A percentile compares a stretch with the other conserved stretches of the same genome.
These are phyloP conservation scores for Miamiensis avidus DNA, from an alignment of 169 alveolate species.

Conservation along the genomic window DNA sequence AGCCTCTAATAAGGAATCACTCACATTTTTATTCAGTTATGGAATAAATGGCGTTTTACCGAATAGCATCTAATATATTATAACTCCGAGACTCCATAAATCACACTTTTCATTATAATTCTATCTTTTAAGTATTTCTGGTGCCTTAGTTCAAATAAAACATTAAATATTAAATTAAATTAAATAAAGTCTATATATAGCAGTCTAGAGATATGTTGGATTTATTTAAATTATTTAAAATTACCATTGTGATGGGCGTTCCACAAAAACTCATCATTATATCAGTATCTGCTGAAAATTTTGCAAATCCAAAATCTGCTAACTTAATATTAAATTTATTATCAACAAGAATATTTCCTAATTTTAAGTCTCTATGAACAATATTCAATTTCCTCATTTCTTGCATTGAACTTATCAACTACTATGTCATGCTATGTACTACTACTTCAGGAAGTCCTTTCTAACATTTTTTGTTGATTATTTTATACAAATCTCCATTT, in stretches of 20 bases:
- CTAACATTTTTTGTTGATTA: slow-evolving; percentile 16
- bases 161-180: neutral
- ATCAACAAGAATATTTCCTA: slow-evolving; percentile 43
- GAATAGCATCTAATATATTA: slow-evolving; percentile 35
- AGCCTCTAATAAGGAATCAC: slow-evolving; percentile 11
- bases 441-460: slow-evolving; percentile 28
- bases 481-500: slow-evolving; percentile 38
- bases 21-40: slow-evolving; percentile 29
- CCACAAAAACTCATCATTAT: slow-evolving; percentile 37
- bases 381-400: slow-evolving; percentile 22
- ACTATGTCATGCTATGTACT: slow-evolving; percentile 22
- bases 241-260: slow-evolving; percentile 44
- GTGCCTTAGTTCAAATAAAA: slow-evolving; percentile 29
- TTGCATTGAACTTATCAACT: slow-evolving; percentile 36
- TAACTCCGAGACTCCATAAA: slow-evolving; percentile 49
- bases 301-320: slow-evolving; percentile 54
- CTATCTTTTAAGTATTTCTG: slow-evolving; percentile 39
- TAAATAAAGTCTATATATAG: neutral
- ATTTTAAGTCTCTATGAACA: slow-evolving; percentile 51
- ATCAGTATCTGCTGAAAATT: slow-evolving; percentile 31
- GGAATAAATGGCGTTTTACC: slow-evolving; percentile 43
- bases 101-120: slow-evolving; percentile 51
- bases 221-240: neutral
- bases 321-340: slow-evolving; percentile 32
- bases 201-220: neutral